Evolutionary conservation across 352 stramenopile species (phyloP).

Genomic region (Phytophthora kernoviae): DNA sequence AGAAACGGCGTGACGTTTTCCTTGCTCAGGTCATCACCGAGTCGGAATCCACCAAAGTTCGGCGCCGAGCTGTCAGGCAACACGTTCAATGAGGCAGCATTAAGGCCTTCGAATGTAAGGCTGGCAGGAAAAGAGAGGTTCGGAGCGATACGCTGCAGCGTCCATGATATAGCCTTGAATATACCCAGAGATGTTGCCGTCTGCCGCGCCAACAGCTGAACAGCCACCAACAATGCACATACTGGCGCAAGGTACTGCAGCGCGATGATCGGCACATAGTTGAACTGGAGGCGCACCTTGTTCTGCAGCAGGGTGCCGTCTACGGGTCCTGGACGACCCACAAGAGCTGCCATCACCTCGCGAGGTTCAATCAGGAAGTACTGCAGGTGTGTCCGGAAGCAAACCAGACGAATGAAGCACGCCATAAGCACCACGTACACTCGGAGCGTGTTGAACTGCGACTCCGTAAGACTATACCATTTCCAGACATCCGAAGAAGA

Average conservation of each 20-base stretch:
- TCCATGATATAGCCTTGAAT: slow-evolving; percentile 34
- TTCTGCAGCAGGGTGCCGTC: slow-evolving; percentile 65
- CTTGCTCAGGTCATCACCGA: slow-evolving; percentile 57
- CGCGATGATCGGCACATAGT: slow-evolving; percentile 80
- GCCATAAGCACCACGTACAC: slow-evolving; percentile 57
- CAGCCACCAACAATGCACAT: slow-evolving; percentile 41
- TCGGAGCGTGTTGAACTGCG: slow-evolving; percentile 57
- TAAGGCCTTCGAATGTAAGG: slow-evolving; percentile 21
- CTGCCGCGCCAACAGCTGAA: slow-evolving; percentile 63
- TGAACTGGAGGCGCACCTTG: slow-evolving; percentile 82
- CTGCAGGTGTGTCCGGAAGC: slow-evolving; percentile 72
- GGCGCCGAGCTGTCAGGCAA: slow-evolving; percentile 35
- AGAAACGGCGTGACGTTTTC: slow-evolving; percentile 57
- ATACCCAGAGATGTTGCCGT: slow-evolving; percentile 55
- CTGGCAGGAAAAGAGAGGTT: slow-evolving; percentile 16
- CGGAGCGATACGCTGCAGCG: slow-evolving; percentile 27
- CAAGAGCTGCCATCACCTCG: slow-evolving; percentile 67
- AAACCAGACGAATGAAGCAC: slow-evolving; percentile 52
- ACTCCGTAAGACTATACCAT: slow-evolving; percentile 56
- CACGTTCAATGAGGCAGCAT: slow-evolving; percentile 33
- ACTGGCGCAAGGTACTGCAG: slow-evolving; percentile 79
- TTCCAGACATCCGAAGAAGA: slow-evolving; percentile 25
- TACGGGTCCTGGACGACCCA: slow-evolving; percentile 52
- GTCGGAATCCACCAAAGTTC: slow-evolving; percentile 59
- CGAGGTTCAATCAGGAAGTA: slow-evolving; percentile 80